Evolutionary conservation across 2,329 filamentous ascomycete genomes (phyloP).

Genomic region (Colletotrichum sansevieriae): DNA sequence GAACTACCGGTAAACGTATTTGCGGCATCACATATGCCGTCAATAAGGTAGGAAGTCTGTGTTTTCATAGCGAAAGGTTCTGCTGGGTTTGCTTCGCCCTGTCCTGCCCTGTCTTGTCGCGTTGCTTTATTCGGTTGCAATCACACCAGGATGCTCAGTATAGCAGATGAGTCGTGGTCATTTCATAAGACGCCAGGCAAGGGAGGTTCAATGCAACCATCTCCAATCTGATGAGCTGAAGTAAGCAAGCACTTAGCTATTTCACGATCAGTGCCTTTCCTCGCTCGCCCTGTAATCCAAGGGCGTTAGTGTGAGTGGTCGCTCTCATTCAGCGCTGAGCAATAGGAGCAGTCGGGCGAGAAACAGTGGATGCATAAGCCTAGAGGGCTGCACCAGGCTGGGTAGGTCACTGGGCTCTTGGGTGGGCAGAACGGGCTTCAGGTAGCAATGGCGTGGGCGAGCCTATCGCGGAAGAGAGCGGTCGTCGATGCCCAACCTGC

Average conservation of each 20-base stretch:
- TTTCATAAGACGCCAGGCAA: slow-evolving; percentile 12
- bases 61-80: slow-evolving; percentile 7
- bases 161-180: slow-evolving; percentile 23
- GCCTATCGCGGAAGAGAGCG: slow-evolving; percentile 36
- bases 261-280: slow-evolving; percentile 4
- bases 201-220: slow-evolving; percentile 14
- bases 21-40: slow-evolving; percentile 9
- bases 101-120: slow-evolving; percentile 15
- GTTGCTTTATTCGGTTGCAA: slow-evolving; percentile 23
- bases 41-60: neutral
- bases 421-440: slow-evolving; percentile 25
- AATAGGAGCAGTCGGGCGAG: slow-evolving; percentile 34
- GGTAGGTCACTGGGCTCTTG: neutral
- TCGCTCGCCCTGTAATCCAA: slow-evolving; percentile 16
- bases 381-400: slow-evolving; percentile 12
- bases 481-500: slow-evolving; percentile 43
- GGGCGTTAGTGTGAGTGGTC: slow-evolving; percentile 25
- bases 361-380: slow-evolving; percentile 37
- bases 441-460: slow-evolving; percentile 32
- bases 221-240: slow-evolving; percentile 14
- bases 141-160: slow-evolving; percentile 10
- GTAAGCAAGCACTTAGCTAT: neutral
- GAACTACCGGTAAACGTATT: neutral
- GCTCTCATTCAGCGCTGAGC: slow-evolving; percentile 30
- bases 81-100: slow-evolving; percentile 18